Evolutionary conservation across 1,284 basidiomycete species (phyloP).

Genomic region (Ustilago cynodontis): DNA sequence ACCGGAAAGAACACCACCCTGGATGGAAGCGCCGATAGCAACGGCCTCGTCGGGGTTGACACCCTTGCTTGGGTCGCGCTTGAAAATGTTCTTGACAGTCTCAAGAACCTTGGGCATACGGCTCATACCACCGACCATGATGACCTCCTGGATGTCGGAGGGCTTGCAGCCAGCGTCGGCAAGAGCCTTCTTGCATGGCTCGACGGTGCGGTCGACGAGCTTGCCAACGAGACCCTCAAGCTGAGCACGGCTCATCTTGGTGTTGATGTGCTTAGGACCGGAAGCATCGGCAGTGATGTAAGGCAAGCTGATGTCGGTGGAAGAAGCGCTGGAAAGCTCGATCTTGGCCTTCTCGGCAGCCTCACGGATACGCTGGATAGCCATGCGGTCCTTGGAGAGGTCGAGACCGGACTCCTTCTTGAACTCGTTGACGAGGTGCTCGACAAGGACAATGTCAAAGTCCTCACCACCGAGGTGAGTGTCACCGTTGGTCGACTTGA

Average conservation of each 20-base stretch:
- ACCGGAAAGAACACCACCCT: constrained; percentile 94
- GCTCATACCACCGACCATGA: constrained; percentile 97
- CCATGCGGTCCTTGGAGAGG: constrained; percentile 88
- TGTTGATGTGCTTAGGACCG: constrained; percentile 36
- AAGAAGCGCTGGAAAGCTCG: constrained; percentile 81
- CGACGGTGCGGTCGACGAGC: constrained; percentile 88
- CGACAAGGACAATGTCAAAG: constrained; percentile 91
- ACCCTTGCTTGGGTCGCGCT: constrained; percentile 95
- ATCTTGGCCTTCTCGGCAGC: constrained; percentile 99
- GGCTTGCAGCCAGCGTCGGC: constrained; percentile 91
- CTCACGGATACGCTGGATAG: constrained; percentile 98
- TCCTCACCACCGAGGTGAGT: constrained; percentile 99
- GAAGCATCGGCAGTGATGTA: constrained; percentile 77
- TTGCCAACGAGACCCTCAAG: constrained; percentile 87
- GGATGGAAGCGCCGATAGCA: constrained; percentile 90
- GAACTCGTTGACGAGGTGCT: constrained; percentile 90
- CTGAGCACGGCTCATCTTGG: constrained; percentile 75
- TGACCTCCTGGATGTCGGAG: constrained; percentile 92
- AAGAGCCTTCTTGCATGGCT: constrained; percentile 98
- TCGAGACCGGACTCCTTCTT: constrained; percentile 91
- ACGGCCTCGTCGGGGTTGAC: constrained; percentile 97
- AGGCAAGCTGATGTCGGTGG: constrained; percentile 78
- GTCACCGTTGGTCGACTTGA: constrained; percentile 99
- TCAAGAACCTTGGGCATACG: constrained; percentile 96
- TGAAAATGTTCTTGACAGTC: constrained; percentile 91